Percentiles rank a stretch among this genome's conserved stretches.
Conservation (phyloP, 768 basidiomycete genomes). For the Lactarius sp. region DNA sequence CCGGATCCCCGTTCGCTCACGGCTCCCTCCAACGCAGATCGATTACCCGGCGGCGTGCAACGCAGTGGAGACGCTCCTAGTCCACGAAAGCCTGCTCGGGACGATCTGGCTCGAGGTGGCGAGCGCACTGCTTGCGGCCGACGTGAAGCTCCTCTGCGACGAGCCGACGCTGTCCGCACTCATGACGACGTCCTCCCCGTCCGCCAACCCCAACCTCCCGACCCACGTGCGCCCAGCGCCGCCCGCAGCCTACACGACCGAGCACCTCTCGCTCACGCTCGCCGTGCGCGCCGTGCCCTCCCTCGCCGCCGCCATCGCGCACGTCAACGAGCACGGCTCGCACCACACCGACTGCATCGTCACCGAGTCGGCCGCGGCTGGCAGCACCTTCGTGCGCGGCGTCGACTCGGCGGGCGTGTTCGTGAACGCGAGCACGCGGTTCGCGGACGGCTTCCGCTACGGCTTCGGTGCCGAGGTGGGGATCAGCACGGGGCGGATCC, state of each 20-base stretch:
- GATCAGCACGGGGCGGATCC: conserved; percentile 93
- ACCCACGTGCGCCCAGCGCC: conserved; percentile 50
- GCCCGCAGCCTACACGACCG: conserved; percentile 70
- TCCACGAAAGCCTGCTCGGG: conserved; percentile 67
- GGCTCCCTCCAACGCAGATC: conserved; percentile 43
- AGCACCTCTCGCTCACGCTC: conserved; percentile 82
- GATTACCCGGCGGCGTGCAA: conserved; percentile 98
- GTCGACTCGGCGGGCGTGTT: conserved; percentile 92
- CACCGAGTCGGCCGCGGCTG: conserved; percentile 66
- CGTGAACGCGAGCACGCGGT: conserved; percentile 92
- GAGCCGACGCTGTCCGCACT: conserved; percentile 55
- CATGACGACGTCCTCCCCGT: conserved; percentile 33
- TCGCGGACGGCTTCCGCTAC: conserved; percentile 94
- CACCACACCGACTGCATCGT: conserved; percentile 95
- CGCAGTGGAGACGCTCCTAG: conserved; percentile 79
- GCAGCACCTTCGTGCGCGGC: conserved; percentile 73
- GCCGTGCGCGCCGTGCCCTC: conserved; percentile 75
- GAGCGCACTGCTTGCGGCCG: conserved; percentile 55
- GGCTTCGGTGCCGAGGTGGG: conserved; percentile 98
- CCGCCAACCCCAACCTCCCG: conserved; percentile 33
- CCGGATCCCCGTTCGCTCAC: too few relatives aligned
- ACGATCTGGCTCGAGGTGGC: conserved; percentile 84
- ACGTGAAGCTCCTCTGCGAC: conserved; percentile 82
- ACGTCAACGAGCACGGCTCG: conserved; percentile 90
- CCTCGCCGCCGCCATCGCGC: conserved; percentile 67